phyloP scores from a whole-genome alignment of 768 basidiomycete species.

The Kwoniella mangroviensis region DNA sequence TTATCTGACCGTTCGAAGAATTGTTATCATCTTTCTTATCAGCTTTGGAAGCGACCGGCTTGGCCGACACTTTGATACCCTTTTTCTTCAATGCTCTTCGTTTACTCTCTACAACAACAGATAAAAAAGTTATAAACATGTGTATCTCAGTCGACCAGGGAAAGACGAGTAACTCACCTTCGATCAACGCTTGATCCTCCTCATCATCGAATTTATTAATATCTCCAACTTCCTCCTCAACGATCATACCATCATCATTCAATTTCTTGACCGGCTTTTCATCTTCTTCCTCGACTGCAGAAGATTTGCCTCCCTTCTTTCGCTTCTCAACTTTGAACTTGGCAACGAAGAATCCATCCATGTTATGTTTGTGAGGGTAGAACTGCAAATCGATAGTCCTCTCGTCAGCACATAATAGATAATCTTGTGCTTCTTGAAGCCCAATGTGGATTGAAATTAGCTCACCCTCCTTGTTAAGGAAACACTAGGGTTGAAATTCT shows the following conservation, averaged over 20 bases:
- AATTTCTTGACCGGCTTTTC: constrained; percentile 57
- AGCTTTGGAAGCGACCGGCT: constrained; percentile 14
- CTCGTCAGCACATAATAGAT: too few relatives aligned
- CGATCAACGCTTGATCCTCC: constrained; percentile 76
- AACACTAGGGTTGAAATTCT: constrained; percentile 79
- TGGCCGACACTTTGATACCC: constrained; percentile 57
- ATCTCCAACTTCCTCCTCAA: constrained; percentile 21
- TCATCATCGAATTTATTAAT: constrained; percentile 69
- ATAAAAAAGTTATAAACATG: background rate
- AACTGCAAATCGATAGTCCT: constrained; percentile 31
- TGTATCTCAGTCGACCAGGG: background rate
- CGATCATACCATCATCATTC: constrained; percentile 46
- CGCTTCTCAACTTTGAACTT: constrained; percentile 94
- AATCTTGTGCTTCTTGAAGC: too few relatives aligned
- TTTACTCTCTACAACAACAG: constrained; percentile 60
- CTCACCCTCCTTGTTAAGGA: constrained; percentile 74
- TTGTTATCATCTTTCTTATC: constrained; percentile 1
- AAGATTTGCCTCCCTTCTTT: constrained; percentile 61
- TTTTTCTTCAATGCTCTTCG: constrained; percentile 60
- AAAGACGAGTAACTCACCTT: constrained; percentile 65
- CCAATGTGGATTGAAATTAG: too few relatives aligned
- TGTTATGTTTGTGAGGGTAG: constrained; percentile 90
- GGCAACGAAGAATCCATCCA: constrained; percentile 99
- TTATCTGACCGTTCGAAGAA: constrained; percentile 27
- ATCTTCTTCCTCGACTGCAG: constrained; percentile 45